phyloP scores from a whole-genome alignment of 768 basidiomycete genomes.

The Trametes cinnabarina region DNA sequence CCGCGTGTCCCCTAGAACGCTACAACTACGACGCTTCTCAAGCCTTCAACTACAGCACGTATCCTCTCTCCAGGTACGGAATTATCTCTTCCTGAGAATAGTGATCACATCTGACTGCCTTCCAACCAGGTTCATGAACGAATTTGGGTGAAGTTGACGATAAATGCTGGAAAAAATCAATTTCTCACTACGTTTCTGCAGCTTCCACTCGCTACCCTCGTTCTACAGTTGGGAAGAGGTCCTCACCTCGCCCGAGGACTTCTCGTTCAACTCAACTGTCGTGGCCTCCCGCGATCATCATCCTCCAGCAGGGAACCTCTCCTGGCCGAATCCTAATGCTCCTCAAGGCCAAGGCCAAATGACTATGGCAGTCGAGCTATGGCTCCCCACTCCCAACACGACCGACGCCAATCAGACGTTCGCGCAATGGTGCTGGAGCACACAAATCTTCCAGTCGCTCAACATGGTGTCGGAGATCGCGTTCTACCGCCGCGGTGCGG shows the following conservation, averaged over 20 bases:
- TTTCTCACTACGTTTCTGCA: slow-evolving; percentile 15
- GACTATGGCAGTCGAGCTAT: slow-evolving; percentile 49
- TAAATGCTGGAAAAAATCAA: background rate
- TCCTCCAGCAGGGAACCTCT: slow-evolving; percentile 49
- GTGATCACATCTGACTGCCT: background rate
- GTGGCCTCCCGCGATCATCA: slow-evolving; percentile 58
- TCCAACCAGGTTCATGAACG: slow-evolving; percentile 49
- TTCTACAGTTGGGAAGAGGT: slow-evolving; percentile 63
- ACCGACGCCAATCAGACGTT: slow-evolving; percentile 54
- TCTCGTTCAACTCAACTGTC: slow-evolving; percentile 56
- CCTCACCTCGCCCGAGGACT: slow-evolving; percentile 47
- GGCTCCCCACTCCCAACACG: slow-evolving; percentile 52
- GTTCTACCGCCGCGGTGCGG: slow-evolving; percentile 60
- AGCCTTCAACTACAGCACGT: slow-evolving; percentile 55
- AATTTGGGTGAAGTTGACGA: slow-evolving; percentile 44
- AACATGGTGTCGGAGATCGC: slow-evolving; percentile 58
- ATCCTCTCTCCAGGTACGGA: slow-evolving; percentile 49
- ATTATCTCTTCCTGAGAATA: slow-evolving; percentile 5
- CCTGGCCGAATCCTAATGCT: slow-evolving; percentile 57
- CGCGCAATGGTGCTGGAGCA: slow-evolving; percentile 63
- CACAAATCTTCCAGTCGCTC: slow-evolving; percentile 59
- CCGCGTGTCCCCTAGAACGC: slow-evolving; percentile 38
- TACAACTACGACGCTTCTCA: slow-evolving; percentile 54
- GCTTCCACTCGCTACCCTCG: slow-evolving; percentile 63
- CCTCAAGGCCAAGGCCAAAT: slow-evolving; percentile 52